Evolutionary conservation across 2,329 filamentous ascomycete species (phyloP).

Genomic region (Onygenales sp.): DNA sequence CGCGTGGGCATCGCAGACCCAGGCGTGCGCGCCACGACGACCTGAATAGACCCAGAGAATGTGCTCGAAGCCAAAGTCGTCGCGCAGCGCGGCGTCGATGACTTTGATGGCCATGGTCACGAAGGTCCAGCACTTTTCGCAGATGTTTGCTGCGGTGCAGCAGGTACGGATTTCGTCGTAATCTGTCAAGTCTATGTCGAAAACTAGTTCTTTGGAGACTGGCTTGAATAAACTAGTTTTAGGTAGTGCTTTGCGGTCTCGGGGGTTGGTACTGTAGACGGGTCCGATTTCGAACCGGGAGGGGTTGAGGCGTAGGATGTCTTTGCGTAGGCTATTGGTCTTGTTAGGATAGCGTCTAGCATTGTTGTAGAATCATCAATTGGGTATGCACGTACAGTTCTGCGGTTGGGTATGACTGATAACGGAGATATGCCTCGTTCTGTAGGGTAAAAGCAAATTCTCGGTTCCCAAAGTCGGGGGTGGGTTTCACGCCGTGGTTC

Average conservation of each 20-base stretch:
- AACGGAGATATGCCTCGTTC: slow-evolving; percentile 85
- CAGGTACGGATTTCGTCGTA: slow-evolving; percentile 96
- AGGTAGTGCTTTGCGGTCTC: slow-evolving; percentile 79
- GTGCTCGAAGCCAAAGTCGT: slow-evolving; percentile 95
- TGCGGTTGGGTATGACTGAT: slow-evolving; percentile 66
- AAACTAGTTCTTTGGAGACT: slow-evolving; percentile 86
- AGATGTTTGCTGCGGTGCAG: slow-evolving; percentile 89
- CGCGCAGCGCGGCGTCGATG: slow-evolving; percentile 72
- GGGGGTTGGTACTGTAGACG: slow-evolving; percentile 89
- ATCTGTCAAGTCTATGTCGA: slow-evolving; percentile 98
- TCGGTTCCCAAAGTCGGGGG: slow-evolving; percentile 80
- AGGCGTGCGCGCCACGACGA: slow-evolving; percentile 90
- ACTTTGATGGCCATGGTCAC: slow-evolving; percentile 98
- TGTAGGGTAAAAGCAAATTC: slow-evolving; percentile 95
- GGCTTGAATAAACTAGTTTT: slow-evolving; percentile 77
- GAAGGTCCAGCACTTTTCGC: slow-evolving; percentile 89
- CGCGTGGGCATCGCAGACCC: slow-evolving; percentile 89
- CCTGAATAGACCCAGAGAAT: slow-evolving; percentile 99
- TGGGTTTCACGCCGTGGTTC: slow-evolving; percentile 80
- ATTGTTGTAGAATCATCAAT: not conserved
- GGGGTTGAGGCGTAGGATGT: slow-evolving; percentile 78
- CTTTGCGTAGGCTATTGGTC: slow-evolving; percentile 63
- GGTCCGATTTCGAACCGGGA: slow-evolving; percentile 97
- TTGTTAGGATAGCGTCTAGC: not conserved
- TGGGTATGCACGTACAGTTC: slow-evolving; percentile 42